phyloP scores from a whole-genome alignment of 306 rosid species.

The Neltuma alba region DNA sequence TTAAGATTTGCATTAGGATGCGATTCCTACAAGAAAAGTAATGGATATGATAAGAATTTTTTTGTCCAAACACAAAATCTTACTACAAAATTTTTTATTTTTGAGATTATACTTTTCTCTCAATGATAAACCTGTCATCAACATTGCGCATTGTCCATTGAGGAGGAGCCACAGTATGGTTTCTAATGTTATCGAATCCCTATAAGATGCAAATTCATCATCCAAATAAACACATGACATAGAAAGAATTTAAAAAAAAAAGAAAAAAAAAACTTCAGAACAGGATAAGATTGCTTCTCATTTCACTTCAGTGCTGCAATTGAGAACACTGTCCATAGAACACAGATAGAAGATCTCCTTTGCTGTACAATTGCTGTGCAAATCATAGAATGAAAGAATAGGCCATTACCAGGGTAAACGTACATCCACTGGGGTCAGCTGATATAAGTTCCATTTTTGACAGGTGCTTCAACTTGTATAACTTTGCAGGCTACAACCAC shows the following conservation, averaged over 20 bases:
- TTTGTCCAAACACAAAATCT: constrained; percentile 9
- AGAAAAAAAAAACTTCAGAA: constrained; percentile 23
- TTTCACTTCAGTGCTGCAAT: constrained; percentile 31
- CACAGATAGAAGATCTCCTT: not conserved
- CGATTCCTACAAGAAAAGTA: constrained; percentile 71
- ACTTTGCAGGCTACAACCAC: constrained; percentile 81
- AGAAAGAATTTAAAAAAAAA: too few relatives aligned
- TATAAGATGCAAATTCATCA: constrained; percentile 42
- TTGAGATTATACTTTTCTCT: constrained; percentile 32
- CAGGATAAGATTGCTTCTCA: constrained; percentile 23
- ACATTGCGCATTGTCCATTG: constrained; percentile 98
- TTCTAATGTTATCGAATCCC: constrained; percentile 97
- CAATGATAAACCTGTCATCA: constrained; percentile 79
- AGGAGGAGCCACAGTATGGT: constrained; percentile 87
- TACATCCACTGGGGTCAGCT: constrained; percentile 88
- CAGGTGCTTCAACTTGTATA: constrained; percentile 95
- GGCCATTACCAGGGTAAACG: constrained; percentile 85
- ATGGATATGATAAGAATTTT: constrained; percentile 24
- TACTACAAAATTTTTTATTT: constrained; percentile 1
- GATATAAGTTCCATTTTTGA: constrained; percentile 87
- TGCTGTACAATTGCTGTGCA: not conserved
- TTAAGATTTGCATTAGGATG: constrained; percentile 67
- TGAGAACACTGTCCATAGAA: constrained; percentile 21
- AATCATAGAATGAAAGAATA: constrained; percentile 24
- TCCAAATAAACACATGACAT: not conserved